Evolutionary conservation across 306 rosid genomes (phyloP).

Genomic region (Gastrolobium villosum): DNA sequence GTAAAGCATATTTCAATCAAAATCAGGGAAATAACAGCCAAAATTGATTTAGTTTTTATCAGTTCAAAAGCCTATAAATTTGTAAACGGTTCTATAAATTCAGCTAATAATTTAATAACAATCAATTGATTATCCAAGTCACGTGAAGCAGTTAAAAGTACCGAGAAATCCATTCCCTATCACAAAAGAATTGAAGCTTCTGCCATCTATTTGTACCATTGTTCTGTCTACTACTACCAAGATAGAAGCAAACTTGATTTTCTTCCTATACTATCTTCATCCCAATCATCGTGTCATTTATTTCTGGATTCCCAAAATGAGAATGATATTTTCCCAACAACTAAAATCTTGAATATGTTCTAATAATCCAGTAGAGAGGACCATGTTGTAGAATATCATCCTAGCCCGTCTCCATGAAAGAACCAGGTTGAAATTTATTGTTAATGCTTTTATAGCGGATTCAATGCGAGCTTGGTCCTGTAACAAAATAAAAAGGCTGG

Average conservation of each 20-base stretch:
- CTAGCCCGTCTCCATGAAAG: conserved; percentile 61
- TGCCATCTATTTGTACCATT: conserved; percentile 33
- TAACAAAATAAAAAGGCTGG: conserved; percentile 36
- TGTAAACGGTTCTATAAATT: conserved; percentile 39
- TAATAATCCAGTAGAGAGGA: conserved; percentile 33
- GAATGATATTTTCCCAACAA: conserved; percentile 38
- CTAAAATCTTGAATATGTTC: conserved; percentile 38
- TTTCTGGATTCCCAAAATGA: conserved; percentile 16
- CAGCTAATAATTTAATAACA: conserved; percentile 36
- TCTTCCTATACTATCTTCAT: conserved; percentile 29
- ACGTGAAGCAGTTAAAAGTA: conserved; percentile 33
- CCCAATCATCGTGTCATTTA: conserved; percentile 29
- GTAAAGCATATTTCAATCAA: not conserved
- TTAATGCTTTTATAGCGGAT: conserved; percentile 64
- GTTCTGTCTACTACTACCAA: conserved; percentile 32
- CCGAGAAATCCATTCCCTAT: not conserved
- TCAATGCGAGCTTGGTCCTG: conserved; percentile 76
- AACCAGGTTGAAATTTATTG: conserved; percentile 67
- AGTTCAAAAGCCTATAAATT: conserved; percentile 21
- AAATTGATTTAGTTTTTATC: conserved; percentile 6
- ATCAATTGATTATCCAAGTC: conserved; percentile 38
- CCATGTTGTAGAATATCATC: conserved; percentile 42
- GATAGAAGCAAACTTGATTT: conserved; percentile 26
- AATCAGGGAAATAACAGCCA: conserved; percentile 25
- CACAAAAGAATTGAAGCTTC: conserved; percentile 39